Evolutionary conservation across 2,329 filamentous ascomycete species (phyloP), one percentile per base, ranked within the genome.

Genomic region (Daldinia sp.): DNA sequence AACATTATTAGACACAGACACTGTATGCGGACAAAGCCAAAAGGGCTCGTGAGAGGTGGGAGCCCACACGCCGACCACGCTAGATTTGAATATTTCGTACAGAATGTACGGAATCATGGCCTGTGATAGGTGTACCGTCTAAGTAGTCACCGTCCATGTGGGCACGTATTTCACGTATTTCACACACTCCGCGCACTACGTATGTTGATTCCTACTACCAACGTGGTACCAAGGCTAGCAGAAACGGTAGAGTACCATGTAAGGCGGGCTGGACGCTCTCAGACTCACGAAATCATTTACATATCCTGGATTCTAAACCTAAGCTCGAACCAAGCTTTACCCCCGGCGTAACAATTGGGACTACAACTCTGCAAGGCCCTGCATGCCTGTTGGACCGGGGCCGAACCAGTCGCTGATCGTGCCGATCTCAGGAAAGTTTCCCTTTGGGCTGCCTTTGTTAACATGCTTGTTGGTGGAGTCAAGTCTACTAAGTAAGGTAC

Each of bases 241-340:
- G n/a, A n/a, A n/a, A n/a, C n/a, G n/a, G n/a, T n/a, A n/a, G n/a
- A n/a, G n/a, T n/a, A n/a, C n/a, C n/a, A n/a, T n/a, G n/a, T n/a
- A n/a, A n/a, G n/a, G n/a, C n/a, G n/a, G n/a, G n/a, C n/a, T n/a
- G n/a, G n/a, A n/a, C n/a, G n/a, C 37, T 64, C 49, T 63, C 39
- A 61, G 48, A 41, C 59, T 47, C 45, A n/a, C n/a, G n/a, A n/a
- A n/a, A n/a, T n/a, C n/a, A n/a, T n/a, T n/a, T n/a, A n/a, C n/a
- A n/a, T n/a, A 55, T 66, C 58, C 61, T 57, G 61, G 61, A 45
- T 45, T 23, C 15, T 45, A 13, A 45, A 45, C 39, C 39, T n/a
- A 39, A 62, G 61, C 61, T 59, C n/a, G 53, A 58, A 64, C 64
- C 64, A 66, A 66, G 64, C 64, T 66, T 59, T 64, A 35, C 17